Conservation (phyloP, 2,329 filamentous ascomycete genomes). For the Fragosphaeria purpurea region DNA sequence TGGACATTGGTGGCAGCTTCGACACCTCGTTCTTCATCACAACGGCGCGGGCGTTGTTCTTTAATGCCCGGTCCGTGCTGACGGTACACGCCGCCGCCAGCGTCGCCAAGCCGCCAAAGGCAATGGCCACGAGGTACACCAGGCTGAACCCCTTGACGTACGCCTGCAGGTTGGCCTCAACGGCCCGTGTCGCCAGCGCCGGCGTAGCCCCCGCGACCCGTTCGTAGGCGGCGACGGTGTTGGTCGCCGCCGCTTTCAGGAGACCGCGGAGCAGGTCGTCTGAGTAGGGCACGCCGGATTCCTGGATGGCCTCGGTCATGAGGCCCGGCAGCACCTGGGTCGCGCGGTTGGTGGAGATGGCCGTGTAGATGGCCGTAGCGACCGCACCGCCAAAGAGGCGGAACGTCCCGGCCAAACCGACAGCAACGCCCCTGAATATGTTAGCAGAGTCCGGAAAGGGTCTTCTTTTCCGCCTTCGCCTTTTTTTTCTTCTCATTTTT, state of each 20-base stretch:
- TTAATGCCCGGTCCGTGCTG: constrained; percentile 21
- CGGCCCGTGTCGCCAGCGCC: constrained; percentile 16
- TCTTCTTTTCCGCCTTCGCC: too few relatives aligned
- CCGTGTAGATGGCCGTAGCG: constrained; percentile 27
- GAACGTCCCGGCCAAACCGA: constrained; percentile 27
- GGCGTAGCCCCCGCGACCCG: constrained; percentile 19
- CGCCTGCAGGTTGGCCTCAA: constrained; percentile 20
- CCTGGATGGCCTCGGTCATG: constrained; percentile 13
- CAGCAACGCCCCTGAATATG: constrained; percentile 20
- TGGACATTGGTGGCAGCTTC: background rate
- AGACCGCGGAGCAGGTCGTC: constrained; percentile 12
- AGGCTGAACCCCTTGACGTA: constrained; percentile 25
- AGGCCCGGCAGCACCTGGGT: constrained; percentile 14
- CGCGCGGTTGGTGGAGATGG: constrained; percentile 23
- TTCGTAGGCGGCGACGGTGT: constrained; percentile 23
- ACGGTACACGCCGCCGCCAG: constrained; percentile 19
- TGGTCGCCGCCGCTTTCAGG: constrained; percentile 20
- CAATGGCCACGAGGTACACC: constrained; percentile 23
- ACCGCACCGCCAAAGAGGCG: constrained; percentile 27
- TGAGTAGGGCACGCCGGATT: constrained; percentile 14
- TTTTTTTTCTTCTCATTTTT: background rate
- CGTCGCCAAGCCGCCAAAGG: constrained; percentile 21
- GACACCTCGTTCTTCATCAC: constrained; percentile 17
- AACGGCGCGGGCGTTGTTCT: constrained; percentile 19
- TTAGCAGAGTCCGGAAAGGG: too few relatives aligned